A percentile compares a stretch with the other conserved stretches of the same genome.
phyloP scores from a whole-genome alignment of 2,329 filamentous ascomycete species.

The Blumeria hordei region DNA sequence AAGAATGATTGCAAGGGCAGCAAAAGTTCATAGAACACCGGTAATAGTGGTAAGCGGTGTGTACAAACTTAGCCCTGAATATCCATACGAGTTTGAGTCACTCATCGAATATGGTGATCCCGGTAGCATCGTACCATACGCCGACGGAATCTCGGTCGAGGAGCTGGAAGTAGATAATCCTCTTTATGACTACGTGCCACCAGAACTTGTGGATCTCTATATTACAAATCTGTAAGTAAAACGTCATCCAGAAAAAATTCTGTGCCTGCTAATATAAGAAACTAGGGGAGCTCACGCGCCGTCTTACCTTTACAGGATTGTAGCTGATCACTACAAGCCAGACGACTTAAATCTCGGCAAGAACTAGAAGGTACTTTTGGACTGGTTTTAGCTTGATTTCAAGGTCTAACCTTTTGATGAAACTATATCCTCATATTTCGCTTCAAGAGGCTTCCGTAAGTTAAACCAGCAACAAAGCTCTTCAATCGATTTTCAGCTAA shows the following conservation, averaged over 20 bases:
- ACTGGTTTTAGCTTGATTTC: no score
- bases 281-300: conserved; percentile 39
- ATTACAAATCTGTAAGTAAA: conserved; percentile 56
- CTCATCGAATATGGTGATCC: conserved; percentile 74
- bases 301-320: conserved; percentile 48
- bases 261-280: conserved; percentile 3
- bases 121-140: conserved; percentile 49
- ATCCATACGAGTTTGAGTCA: conserved; percentile 58
- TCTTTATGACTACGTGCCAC: conserved; percentile 59
- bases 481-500: background rate
- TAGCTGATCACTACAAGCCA: conserved; percentile 41
- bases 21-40: conserved; percentile 56
- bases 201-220: conserved; percentile 54
- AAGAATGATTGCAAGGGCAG: conserved; percentile 59
- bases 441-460: no score
- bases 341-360: conserved; percentile 3
- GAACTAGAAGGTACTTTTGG: background rate
- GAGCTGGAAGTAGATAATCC: conserved; percentile 57
- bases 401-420: no score
- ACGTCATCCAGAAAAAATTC: background rate
- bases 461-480: background rate
- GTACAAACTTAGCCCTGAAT: conserved; percentile 82
- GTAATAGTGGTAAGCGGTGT: conserved; percentile 79
- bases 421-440: no score
- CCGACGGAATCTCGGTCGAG: conserved; percentile 57